Evolutionary conservation across 192 early-diverging fungal genomes (phyloP).

Genomic region (Linnemannia schmuckeri): DNA sequence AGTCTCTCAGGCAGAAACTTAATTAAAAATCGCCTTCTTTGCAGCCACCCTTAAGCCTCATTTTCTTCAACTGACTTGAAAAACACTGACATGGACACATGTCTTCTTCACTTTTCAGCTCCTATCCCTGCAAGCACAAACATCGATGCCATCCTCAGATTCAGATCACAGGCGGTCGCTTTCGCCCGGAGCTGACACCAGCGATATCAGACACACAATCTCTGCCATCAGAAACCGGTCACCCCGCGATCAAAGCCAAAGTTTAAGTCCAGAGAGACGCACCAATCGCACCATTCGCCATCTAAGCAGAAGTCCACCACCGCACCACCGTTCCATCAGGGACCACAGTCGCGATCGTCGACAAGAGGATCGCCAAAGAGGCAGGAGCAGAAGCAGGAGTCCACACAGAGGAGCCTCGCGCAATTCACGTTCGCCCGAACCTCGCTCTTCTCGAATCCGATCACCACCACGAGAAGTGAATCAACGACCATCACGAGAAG

Average conservation of each 20-base stretch:
- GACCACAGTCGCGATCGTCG: background rate
- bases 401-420: background rate
- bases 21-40: slow-evolving; percentile 26
- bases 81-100: too few relatives aligned
- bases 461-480: slow-evolving; percentile 1
- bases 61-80: too few relatives aligned
- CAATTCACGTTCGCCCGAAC: background rate
- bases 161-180: background rate
- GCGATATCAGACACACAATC: slow-evolving; percentile 15
- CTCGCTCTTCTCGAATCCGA: slow-evolving; percentile 3
- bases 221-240: background rate
- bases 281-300: background rate
- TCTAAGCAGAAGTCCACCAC: background rate
- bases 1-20: background rate
- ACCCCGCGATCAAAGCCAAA: background rate
- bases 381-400: slow-evolving; percentile 2
- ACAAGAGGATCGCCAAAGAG: background rate
- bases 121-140: background rate
- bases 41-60: background rate
- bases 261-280: background rate
- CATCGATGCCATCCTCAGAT: slow-evolving; percentile 9
- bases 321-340: slow-evolving; percentile 7
- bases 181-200: background rate
- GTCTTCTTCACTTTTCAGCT: background rate
- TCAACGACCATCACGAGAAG: background rate